Base-by-base conservation (phyloP, 768 basidiomycete genomes). In the Agrocybe pediades region DNA sequence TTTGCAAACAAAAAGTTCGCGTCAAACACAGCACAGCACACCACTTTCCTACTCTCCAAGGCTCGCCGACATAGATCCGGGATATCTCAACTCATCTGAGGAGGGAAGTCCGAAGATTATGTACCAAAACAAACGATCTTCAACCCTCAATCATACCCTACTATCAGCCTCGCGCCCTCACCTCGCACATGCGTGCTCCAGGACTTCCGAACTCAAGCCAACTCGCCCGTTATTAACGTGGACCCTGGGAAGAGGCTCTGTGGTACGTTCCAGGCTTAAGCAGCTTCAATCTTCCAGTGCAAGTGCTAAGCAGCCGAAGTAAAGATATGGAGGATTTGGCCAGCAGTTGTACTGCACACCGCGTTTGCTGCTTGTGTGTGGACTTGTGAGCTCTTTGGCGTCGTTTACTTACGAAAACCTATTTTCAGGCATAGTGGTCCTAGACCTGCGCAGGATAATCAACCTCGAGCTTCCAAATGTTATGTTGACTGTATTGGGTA, bases 321-420 rank as follows among this genome's bases (percentile, higher is more conserved):
- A 51, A 57, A 79, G 76, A 74, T 86, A 11, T 85, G 82, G 79
- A 75, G 78, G 49, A 85, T 86, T 59, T 87, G 85, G 85, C 84
- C 84, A 1, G 84, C 84, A 0, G 84, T 86, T 1, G 56, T 84
- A n/a, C 62, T 86, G 21, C 81, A 86, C 63, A 85, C 85, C 4
- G 46, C 73, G 4, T 84, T 85, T 58, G 83, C 84, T 5, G 77
- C 74, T 17, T 73, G 80, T 81, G 59, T 25, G 47, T 53, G 11
- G 19, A 21, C 5, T 58, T 51, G 17, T 11, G 6, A 3, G 23
- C 8, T 1, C 13, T 43, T 2, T 24, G 23, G 4, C 11, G 23
- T 23, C 13, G 9, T 26, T 24, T 16, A 45, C 43, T 45, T 15
- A 45, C 26, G 16, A 6, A 24, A 24, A 4, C 21, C 16, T 20